Conservation (phyloP, 2,329 filamentous ascomycete species). For the Penicillium sp. region DNA sequence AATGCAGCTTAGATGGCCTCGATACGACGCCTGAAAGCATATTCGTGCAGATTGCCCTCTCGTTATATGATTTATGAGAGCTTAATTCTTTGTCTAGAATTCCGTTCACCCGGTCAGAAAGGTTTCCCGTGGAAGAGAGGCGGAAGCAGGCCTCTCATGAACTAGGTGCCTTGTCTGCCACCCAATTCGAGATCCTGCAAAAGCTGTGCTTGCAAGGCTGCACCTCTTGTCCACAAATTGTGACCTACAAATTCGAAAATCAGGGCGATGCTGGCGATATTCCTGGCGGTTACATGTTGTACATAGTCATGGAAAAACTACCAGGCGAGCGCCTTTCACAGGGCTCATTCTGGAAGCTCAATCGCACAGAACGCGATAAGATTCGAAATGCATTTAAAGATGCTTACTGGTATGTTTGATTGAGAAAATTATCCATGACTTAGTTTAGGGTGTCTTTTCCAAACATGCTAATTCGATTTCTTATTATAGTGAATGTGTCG, state of each 20-base stretch:
- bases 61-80: background rate
- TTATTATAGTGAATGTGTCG: no score
- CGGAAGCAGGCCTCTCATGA: background rate
- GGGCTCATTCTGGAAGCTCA: background rate
- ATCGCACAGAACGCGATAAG: background rate
- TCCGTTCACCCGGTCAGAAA: background rate
- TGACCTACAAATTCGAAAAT: background rate
- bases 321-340: background rate
- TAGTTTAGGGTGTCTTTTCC: no score
- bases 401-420: background rate
- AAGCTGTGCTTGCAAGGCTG: background rate
- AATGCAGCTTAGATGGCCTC: no score
- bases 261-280: background rate
- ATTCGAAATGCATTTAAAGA: background rate
- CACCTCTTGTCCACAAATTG: background rate
- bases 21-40: no score
- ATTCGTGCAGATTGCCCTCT: no score
- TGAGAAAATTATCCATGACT: no score
- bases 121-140: background rate
- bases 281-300: background rate
- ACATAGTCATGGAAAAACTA: background rate
- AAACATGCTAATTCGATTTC: no score
- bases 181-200: background rate
- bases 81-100: background rate
- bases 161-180: background rate